Percentiles rank a stretch among this genome's conserved stretches.
Evolutionary conservation across 768 basidiomycete species (phyloP).

Genomic region (Ephemerocybe angulata): DNA sequence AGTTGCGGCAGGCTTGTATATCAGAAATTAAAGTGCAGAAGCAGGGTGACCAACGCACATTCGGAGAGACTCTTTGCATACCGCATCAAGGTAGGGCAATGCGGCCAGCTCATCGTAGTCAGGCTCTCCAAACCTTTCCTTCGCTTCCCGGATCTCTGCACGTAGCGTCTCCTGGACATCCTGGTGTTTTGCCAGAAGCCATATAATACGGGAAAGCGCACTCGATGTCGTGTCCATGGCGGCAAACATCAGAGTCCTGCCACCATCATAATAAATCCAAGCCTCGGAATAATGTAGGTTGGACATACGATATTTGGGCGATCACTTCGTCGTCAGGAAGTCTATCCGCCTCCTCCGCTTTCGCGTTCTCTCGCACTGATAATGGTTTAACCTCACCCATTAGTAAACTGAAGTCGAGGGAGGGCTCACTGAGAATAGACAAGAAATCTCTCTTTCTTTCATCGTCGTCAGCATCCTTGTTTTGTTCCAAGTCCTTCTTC

Average conservation of each 20-base stretch:
- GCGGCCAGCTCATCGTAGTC: constrained; percentile 33
- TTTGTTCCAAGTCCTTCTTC: constrained; percentile 26
- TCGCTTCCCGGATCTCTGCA: constrained; percentile 28
- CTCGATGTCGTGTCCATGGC: constrained; percentile 41
- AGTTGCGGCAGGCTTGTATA: not conserved
- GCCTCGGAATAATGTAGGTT: not conserved
- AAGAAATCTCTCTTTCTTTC: constrained; percentile 42
- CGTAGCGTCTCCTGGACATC: constrained; percentile 36
- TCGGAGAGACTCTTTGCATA: constrained; percentile 37
- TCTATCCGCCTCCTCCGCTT: constrained; percentile 26
- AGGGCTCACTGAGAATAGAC: constrained; percentile 38
- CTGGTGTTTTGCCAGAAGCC: constrained; percentile 28
- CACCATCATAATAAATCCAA: not conserved
- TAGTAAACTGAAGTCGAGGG: not conserved
- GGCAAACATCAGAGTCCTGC: constrained; percentile 37
- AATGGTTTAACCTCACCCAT: not conserved
- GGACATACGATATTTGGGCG: constrained; percentile 30
- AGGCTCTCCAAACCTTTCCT: constrained; percentile 20
- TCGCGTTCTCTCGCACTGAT: constrained; percentile 38
- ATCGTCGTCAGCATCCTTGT: constrained; percentile 29
- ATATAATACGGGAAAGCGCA: constrained; percentile 31
- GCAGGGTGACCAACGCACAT: constrained; percentile 19
- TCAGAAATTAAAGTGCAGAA: not conserved
- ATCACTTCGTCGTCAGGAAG: constrained; percentile 37
- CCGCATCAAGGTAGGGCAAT: constrained; percentile 37